A percentile compares a stretch with the other conserved stretches of the same genome.
Evolutionary conservation across 2,329 filamentous ascomycete species (phyloP).

Genomic region (Ophiocordyceps polyrhachis-furcata): DNA sequence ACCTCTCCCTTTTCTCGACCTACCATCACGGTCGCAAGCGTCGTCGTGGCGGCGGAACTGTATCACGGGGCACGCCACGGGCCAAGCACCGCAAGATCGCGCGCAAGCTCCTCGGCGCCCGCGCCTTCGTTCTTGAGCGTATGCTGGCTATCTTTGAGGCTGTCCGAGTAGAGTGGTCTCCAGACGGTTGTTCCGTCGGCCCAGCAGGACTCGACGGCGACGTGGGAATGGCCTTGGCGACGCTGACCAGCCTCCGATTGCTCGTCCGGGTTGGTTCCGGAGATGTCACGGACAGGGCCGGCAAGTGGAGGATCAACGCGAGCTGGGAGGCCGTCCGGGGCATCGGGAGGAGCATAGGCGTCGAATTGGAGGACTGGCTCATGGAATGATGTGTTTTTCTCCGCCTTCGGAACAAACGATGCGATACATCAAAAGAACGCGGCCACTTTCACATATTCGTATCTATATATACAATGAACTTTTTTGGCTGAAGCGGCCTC

Average conservation of each 20-base stretch:
- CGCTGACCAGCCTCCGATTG: conserved; percentile 50
- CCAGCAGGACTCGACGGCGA: conserved; percentile 29
- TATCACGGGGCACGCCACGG: conserved; percentile 9
- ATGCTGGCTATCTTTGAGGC: conserved; percentile 62
- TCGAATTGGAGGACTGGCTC: conserved; percentile 66
- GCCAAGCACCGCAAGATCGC: conserved; percentile 53
- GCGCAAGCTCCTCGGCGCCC: conserved; percentile 56
- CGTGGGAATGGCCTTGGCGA: conserved; percentile 48
- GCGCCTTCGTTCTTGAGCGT: conserved; percentile 59
- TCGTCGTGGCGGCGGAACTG: conserved; percentile 29
- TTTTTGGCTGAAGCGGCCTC: neutral
- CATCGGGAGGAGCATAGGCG: conserved; percentile 52
- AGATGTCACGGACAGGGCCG: conserved; percentile 49
- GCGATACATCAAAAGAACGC: too few species aligned
- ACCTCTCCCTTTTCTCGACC: conserved; percentile 59
- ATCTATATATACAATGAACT: neutral
- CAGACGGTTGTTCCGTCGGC: conserved; percentile 10
- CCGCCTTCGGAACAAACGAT: neutral
- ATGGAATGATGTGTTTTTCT: conserved; percentile 30
- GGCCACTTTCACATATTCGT: neutral
- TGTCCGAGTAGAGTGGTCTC: conserved; percentile 37
- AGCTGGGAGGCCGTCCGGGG: conserved; percentile 58
- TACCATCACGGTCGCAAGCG: conserved; percentile 35
- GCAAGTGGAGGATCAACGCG: conserved; percentile 62
- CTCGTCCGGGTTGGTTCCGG: conserved; percentile 43